Percentiles rank a stretch among this genome's conserved stretches.
phyloP scores from a whole-genome alignment of 768 basidiomycete species.

The Steccherinum ochraceum region DNA sequence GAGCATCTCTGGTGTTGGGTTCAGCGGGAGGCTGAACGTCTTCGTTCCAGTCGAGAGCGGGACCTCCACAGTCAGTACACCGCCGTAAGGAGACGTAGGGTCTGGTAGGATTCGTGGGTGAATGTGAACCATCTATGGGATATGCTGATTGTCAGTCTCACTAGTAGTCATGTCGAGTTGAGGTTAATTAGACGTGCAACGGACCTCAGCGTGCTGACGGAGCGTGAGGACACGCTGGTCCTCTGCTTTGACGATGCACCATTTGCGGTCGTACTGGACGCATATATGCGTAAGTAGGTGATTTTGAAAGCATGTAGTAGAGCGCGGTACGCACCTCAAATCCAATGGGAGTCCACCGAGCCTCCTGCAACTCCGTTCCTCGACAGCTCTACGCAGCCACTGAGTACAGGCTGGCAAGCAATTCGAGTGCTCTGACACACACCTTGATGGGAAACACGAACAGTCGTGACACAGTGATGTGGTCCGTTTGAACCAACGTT shows the following conservation, averaged over 20 bases:
- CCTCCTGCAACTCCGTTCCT: constrained; percentile 52
- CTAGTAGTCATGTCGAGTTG: no score
- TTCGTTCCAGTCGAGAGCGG: constrained; percentile 50
- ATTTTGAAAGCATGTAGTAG: neutral
- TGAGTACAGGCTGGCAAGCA: no score
- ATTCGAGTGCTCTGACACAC: neutral
- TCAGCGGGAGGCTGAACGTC: constrained; percentile 52
- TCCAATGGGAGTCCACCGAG: constrained; percentile 54
- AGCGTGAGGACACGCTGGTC: constrained; percentile 58
- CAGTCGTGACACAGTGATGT: neutral
- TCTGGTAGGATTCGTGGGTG: constrained; percentile 47
- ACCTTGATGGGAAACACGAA: neutral
- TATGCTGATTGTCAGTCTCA: neutral
- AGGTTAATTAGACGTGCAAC: constrained; percentile 6
- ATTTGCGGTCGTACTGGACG: constrained; percentile 62
- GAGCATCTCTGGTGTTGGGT: constrained; percentile 45
- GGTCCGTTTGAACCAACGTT: neutral
- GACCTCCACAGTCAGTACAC: constrained; percentile 48
- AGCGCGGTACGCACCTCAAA: constrained; percentile 44
- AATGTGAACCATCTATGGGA: constrained; percentile 58
- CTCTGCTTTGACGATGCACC: constrained; percentile 58
- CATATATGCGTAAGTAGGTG: neutral
- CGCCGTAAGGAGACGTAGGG: constrained; percentile 36
- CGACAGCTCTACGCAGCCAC: constrained; percentile 61
- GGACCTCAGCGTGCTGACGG: constrained; percentile 54